A percentile compares a stretch with the other conserved stretches of the same genome.
Conservation (phyloP, 2,329 filamentous ascomycete genomes). For the Rutstroemia sydowiana region DNA sequence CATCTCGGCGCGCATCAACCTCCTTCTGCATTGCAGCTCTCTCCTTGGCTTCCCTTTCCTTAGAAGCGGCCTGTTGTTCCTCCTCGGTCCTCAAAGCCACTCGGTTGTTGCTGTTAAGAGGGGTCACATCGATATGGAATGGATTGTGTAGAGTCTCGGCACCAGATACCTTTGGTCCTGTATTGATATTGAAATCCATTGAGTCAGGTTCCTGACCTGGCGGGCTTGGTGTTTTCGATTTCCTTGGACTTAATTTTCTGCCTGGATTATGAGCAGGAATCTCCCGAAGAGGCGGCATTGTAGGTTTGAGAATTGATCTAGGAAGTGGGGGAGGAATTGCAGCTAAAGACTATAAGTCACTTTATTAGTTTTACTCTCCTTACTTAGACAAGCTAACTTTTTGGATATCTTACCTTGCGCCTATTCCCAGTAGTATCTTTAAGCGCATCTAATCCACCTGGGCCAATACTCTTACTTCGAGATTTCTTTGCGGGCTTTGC, state of each 20-base stretch:
- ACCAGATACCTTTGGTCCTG: conserved; percentile 23
- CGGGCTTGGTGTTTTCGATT: conserved; percentile 20
- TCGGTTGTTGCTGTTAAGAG: conserved; percentile 36
- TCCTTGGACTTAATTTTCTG: conserved; percentile 25
- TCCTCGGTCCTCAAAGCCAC: conserved; percentile 62
- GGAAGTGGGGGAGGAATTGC: conserved; percentile 38
- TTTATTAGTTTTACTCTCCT: conserved; percentile 11
- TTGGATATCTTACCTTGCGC: conserved; percentile 56
- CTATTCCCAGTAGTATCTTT: conserved; percentile 70
- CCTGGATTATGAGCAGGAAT: conserved; percentile 48
- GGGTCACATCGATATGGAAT: conserved; percentile 37
- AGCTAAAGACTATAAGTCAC: conserved; percentile 24
- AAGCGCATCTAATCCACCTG: conserved; percentile 78
- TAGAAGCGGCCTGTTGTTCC: conserved; percentile 61
- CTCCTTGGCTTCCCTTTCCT: conserved; percentile 62
- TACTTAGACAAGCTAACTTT: no score
- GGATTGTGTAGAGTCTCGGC: conserved; percentile 39
- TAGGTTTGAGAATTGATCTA: conserved; percentile 74
- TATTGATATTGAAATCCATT: conserved; percentile 25
- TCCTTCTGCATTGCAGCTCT: conserved; percentile 52
- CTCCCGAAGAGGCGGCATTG: conserved; percentile 58
- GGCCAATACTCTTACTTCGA: conserved; percentile 92
- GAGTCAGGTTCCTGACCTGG: conserved; percentile 14
- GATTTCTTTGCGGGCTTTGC: conserved; percentile 50
- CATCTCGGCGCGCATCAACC: conserved; percentile 68